Conservation (phyloP, 306 rosid genomes). For the Prunus salicina region DNA sequence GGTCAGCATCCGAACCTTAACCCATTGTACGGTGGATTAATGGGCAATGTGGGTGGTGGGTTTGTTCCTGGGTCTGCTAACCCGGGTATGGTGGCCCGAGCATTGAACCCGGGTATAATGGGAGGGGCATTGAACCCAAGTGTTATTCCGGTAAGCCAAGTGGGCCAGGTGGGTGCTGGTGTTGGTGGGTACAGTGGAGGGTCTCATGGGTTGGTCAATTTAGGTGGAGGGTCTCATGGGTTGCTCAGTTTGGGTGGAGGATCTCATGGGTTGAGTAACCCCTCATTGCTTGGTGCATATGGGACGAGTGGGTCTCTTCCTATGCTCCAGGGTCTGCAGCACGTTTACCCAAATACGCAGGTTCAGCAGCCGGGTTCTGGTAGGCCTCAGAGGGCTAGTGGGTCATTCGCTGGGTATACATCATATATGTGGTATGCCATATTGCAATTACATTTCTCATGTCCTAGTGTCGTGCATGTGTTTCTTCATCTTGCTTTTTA, state of each 20-base stretch:
- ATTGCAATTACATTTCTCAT: conserved; percentile 12
- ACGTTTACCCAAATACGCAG: conserved; percentile 28
- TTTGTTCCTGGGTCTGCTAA: conserved; percentile 23
- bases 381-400: conserved; percentile 31
- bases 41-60: conserved; percentile 19
- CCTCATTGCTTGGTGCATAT: neutral
- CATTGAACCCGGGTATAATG: conserved; percentile 20
- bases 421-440: conserved; percentile 44
- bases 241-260: conserved; percentile 14
- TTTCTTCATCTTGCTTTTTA: neutral
- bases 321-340: conserved; percentile 24
- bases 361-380: conserved; percentile 24
- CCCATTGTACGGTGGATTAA: conserved; percentile 22
- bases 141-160: conserved; percentile 28
- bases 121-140: conserved; percentile 30
- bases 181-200: conserved; percentile 25
- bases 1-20: conserved; percentile 30
- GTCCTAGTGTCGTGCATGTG: neutral
- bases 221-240: conserved; percentile 14
- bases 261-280: conserved; percentile 2
- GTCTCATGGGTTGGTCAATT: conserved; percentile 24
- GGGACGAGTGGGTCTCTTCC: conserved; percentile 19
- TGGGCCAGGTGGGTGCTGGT: conserved; percentile 28
- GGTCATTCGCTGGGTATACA: conserved; percentile 30
- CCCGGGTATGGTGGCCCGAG: conserved; percentile 23